phyloP scores from a whole-genome alignment of 1,139 yeast genomes.

The Zygosaccharomyces pseudobailii region DNA sequence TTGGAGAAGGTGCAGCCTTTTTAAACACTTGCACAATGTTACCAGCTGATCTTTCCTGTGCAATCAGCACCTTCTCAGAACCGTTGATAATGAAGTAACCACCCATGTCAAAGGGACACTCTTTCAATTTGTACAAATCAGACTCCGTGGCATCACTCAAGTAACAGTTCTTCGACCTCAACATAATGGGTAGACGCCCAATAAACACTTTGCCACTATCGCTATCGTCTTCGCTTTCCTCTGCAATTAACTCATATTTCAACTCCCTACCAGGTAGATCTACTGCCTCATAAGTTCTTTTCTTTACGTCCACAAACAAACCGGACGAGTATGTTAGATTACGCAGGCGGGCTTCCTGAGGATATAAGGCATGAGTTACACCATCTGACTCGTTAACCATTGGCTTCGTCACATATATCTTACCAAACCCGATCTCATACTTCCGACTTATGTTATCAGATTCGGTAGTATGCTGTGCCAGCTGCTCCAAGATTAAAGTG shows the following conservation, averaged over 20 bases:
- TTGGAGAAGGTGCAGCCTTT: constrained; percentile 96
- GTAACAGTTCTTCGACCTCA: constrained; percentile 93
- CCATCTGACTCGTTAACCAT: constrained; percentile 99
- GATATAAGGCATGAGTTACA: constrained; percentile 96
- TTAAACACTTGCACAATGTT: constrained; percentile 97
- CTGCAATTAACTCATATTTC: constrained; percentile 57
- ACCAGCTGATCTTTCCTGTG: constrained; percentile 98
- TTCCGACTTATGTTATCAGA: constrained; percentile 85
- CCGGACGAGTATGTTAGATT: constrained; percentile 96
- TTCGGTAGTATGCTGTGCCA: constrained; percentile 95
- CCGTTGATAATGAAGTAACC: constrained; percentile 98
- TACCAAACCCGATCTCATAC: constrained; percentile 94
- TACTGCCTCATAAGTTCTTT: constrained; percentile 77
- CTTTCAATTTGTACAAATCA: constrained; percentile 91
- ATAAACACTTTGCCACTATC: constrained; percentile 80
- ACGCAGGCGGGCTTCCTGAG: constrained; percentile 96
- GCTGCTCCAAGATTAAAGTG: constrained; percentile 89
- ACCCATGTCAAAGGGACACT: constrained; percentile 99
- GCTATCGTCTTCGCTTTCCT: constrained; percentile 45
- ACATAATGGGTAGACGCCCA: constrained; percentile 98
- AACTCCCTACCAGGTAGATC: constrained; percentile 67
- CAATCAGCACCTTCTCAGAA: constrained; percentile 94
- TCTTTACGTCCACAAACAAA: constrained; percentile 91
- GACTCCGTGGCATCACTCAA: constrained; percentile 88
- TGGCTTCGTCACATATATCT: constrained; percentile 92